Evolutionary conservation across 164 flowering plant genomes (phyloP), one percentile per base, ranked within the genome.

Genomic region (Litsea cubeba): DNA sequence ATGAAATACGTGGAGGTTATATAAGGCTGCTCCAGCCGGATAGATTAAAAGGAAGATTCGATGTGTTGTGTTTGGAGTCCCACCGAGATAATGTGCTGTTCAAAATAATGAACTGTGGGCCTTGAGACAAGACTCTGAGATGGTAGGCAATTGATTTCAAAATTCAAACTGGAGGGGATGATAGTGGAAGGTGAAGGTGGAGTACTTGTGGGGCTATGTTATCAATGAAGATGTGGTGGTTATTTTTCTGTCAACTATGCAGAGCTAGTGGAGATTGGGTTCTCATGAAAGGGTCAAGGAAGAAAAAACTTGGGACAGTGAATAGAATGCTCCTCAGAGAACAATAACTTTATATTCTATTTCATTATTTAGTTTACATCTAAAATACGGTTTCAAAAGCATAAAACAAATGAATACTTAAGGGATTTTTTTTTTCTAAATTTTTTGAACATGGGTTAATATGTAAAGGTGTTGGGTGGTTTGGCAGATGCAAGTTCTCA

Each of bases 191-290:
- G 84, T 71, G 77, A 12, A 35, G 92, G 87, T 12, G 85, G 85
- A 71, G 77, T 70, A n/a, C n/a, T n/a, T 6, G 35, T 86, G 58
- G 87, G 81, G 75, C 82, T 91, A 25, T 85, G 74, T 71, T 80
- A 87, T 71, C 84, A 80, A 58, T 95, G 97, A 77, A 85, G 97
- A 23, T 92, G 97, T 81, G 95, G 97, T 12, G 98, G 91, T 83
- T 86, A 80, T 76, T 91, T 87, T 83, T 79, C 79, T 5, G 74
- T 90, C 69, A 88, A 88, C 82, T 90, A 97, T 22, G 30, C 62
- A 26, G 98, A 95, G 78, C 79, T 95, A 74, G 83, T 50, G 68
- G 84, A 87, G 25, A 85, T 90, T 91, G 97, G 97, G 1, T 89
- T 75, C 79, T 25, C 60, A 12, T 75, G 88, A 68, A 72, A 67